A percentile compares a stretch with the other conserved stretches of the same genome.
phyloP scores from a whole-genome alignment of 345 rosid species.

The Salix viminalis region DNA sequence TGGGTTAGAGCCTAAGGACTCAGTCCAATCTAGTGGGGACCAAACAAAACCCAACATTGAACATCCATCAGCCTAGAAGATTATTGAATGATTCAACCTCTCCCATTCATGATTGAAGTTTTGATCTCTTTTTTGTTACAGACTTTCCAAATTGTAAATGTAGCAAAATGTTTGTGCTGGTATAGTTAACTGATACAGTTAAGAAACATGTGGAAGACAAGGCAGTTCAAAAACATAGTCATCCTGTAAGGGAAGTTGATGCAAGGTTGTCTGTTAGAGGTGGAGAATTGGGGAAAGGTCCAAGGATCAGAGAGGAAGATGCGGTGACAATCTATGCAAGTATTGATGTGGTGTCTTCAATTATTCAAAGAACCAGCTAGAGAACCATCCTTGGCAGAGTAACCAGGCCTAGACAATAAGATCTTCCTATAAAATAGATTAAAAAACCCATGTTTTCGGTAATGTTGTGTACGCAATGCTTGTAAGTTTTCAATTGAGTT shows the following conservation, averaged over 20 bases:
- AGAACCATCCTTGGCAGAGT: slow-evolving; percentile 52
- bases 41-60: neutral
- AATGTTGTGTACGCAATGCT: no score
- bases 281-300: slow-evolving; percentile 21
- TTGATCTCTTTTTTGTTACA: neutral
- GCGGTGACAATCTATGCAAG: slow-evolving; percentile 70
- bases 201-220: no score
- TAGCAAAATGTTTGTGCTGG: neutral
- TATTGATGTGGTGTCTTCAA: slow-evolving; percentile 78
- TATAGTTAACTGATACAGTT: slow-evolving; percentile 60
- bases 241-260: slow-evolving; percentile 62
- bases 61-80: no score
- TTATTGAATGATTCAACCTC: no score
- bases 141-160: neutral
- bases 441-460: no score
- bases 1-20: no score
- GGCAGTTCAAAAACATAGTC: no score
- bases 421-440: no score
- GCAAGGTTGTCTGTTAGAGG: slow-evolving; percentile 83
- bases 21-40: no score
- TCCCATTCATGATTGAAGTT: no score
- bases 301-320: slow-evolving; percentile 62
- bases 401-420: neutral
- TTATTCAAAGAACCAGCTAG: slow-evolving; percentile 58
- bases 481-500: no score